A percentile compares a stretch with the other conserved stretches of the same genome.
Conservation (phyloP, 192 early-diverging fungal genomes). For the Entomortierella lignicola region DNA sequence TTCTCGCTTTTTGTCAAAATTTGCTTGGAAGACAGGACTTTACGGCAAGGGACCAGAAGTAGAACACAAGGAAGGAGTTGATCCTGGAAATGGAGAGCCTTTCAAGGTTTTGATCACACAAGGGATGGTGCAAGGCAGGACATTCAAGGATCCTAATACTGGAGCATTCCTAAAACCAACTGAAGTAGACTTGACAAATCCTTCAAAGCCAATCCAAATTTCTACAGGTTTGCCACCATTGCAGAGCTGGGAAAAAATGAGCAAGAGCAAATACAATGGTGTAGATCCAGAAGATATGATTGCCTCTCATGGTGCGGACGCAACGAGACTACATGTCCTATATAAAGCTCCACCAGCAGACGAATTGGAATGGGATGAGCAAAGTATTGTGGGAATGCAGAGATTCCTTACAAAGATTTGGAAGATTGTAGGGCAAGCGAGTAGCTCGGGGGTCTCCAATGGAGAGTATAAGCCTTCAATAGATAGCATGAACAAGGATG, state of each 20-base stretch:
- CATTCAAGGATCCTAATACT: slow-evolving; percentile 80
- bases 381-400: slow-evolving; percentile 93
- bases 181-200: slow-evolving; percentile 73
- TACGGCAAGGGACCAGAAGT: slow-evolving; percentile 32
- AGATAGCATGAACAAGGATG: slow-evolving; percentile 55
- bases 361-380: slow-evolving; percentile 91
- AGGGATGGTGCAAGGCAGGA: slow-evolving; percentile 95
- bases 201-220: slow-evolving; percentile 64
- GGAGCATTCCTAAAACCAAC: slow-evolving; percentile 80
- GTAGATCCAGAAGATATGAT: slow-evolving; percentile 84
- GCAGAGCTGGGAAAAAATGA: slow-evolving; percentile 93
- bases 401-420: slow-evolving; percentile 79
- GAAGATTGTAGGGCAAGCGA: slow-evolving; percentile 61
- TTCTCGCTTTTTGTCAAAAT: slow-evolving; percentile 90
- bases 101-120: slow-evolving; percentile 89
- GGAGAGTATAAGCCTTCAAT: slow-evolving; percentile 6
- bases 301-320: slow-evolving; percentile 79
- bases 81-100: slow-evolving; percentile 80
- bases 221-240: slow-evolving; percentile 67
- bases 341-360: slow-evolving; percentile 91
- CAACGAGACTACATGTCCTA: slow-evolving; percentile 85
- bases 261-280: slow-evolving; percentile 96
- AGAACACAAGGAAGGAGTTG: slow-evolving; percentile 45
- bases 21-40: slow-evolving; percentile 72
- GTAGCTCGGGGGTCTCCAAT: too few relatives aligned